Percentiles rank a stretch among this genome's conserved stretches.
phyloP scores from a whole-genome alignment of 129 eudicot species.

The Escallonia rubra region DNA sequence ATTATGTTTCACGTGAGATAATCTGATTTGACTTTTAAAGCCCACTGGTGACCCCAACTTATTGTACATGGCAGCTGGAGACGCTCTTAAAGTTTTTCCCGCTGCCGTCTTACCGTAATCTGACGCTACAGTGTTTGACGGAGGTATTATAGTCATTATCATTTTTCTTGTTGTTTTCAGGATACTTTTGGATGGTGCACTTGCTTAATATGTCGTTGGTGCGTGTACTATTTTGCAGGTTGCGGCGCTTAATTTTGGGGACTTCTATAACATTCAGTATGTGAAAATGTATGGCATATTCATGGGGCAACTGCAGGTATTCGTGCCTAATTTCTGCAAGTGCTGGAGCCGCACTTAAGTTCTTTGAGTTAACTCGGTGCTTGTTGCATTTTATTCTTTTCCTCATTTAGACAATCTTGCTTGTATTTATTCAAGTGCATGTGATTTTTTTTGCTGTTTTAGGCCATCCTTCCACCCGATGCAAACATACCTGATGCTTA shows the following conservation, averaged over 20 bases:
- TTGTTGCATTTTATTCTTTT: not conserved
- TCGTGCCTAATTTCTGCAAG: not conserved
- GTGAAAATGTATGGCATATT: constrained; percentile 71
- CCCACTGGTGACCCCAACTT: too few relatives aligned
- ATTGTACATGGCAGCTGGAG: constrained; percentile 57
- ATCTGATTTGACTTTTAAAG: not conserved
- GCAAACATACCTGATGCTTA: constrained; percentile 78
- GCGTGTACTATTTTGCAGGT: constrained; percentile 45
- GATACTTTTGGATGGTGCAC: not conserved
- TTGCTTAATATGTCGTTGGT: not conserved
- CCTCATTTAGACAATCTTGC: not conserved
- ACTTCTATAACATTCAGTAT: constrained; percentile 72
- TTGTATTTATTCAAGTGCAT: not conserved
- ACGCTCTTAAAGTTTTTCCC: constrained; percentile 84
- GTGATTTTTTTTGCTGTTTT: constrained; percentile 12
- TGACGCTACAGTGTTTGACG: constrained; percentile 86
- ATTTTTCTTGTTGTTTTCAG: not conserved
- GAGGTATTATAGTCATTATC: constrained; percentile 45
- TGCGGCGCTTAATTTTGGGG: constrained; percentile 91
- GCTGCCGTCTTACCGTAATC: constrained; percentile 73
- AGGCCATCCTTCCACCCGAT: constrained; percentile 73
- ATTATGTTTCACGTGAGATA: not conserved
- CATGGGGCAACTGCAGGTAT: constrained; percentile 89
- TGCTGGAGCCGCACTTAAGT: not conserved
- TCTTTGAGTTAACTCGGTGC: not conserved